Conservation (phyloP, 768 basidiomycete species). For the Agaricus sinodeliciosus region DNA sequence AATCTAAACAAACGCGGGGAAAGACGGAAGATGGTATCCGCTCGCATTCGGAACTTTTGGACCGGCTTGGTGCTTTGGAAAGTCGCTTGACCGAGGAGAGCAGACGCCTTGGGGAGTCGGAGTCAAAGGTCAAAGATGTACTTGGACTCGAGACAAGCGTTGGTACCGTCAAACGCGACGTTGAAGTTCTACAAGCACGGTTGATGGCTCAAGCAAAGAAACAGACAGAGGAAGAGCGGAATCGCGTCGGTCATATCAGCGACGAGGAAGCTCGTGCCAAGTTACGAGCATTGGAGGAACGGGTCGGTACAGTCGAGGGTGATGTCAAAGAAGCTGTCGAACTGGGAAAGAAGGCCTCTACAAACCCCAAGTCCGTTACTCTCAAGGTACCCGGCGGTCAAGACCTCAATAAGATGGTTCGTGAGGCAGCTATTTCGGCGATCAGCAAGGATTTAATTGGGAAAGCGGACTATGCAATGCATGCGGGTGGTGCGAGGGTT, state of each 20-base stretch:
- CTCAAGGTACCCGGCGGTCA: slow-evolving; percentile 75
- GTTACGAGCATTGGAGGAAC: slow-evolving; percentile 54
- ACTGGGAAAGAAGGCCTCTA: slow-evolving; percentile 53
- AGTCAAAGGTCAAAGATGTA: slow-evolving; percentile 42
- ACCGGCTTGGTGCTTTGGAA: slow-evolving; percentile 53
- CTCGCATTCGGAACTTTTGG: slow-evolving; percentile 43
- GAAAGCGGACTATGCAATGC: slow-evolving; percentile 79
- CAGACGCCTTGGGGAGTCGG: slow-evolving; percentile 35
- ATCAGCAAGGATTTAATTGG: slow-evolving; percentile 77
- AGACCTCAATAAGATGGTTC: slow-evolving; percentile 62
- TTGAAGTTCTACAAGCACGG: slow-evolving; percentile 46
- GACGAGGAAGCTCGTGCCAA: slow-evolving; percentile 56
- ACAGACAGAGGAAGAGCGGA: slow-evolving; percentile 18
- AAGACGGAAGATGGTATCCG: slow-evolving; percentile 49
- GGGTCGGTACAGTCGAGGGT: slow-evolving; percentile 53
- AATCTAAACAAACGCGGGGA: slow-evolving; percentile 42
- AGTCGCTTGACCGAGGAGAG: slow-evolving; percentile 33
- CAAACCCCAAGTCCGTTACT: slow-evolving; percentile 35
- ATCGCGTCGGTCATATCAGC: slow-evolving; percentile 15
- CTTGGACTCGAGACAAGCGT: slow-evolving; percentile 37
- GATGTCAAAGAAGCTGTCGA: slow-evolving; percentile 71
- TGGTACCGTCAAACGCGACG: slow-evolving; percentile 44
- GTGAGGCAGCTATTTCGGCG: slow-evolving; percentile 60
- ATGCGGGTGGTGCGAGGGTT: slow-evolving; percentile 73
- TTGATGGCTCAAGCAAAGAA: slow-evolving; percentile 20